A percentile compares a stretch with the other conserved stretches of the same genome.
Conservation (phyloP, 2,329 filamentous ascomycete species). For the Diaporthe sp. region DNA sequence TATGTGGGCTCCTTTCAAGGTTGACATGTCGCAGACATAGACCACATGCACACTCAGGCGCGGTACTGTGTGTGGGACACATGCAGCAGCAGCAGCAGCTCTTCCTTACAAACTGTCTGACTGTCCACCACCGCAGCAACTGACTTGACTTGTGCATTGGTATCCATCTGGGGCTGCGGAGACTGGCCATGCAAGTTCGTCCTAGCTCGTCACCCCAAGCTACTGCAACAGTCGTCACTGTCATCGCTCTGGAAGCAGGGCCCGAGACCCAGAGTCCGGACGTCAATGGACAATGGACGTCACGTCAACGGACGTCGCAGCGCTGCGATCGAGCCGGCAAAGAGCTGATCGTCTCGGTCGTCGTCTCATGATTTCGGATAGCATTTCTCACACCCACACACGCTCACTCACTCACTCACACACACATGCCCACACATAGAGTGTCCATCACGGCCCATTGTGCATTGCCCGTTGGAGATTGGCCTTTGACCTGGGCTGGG, state of each 20-base stretch:
- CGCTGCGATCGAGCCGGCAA: conserved; percentile 8
- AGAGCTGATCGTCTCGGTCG: conserved; percentile 23
- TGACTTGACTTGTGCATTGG: conserved; percentile 22
- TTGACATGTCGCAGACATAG: conserved; percentile 27
- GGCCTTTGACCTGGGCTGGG: not conserved
- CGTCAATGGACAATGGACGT: not conserved
- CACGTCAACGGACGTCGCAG: not conserved
- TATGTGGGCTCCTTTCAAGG: conserved; percentile 14
- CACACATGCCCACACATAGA: not conserved
- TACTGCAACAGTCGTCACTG: conserved; percentile 29
- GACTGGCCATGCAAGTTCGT: conserved; percentile 31
- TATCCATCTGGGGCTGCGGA: conserved; percentile 26
- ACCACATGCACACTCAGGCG: not conserved
- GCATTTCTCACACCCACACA: conserved; percentile 1
- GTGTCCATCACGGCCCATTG: not conserved
- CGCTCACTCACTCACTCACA: too few species aligned
- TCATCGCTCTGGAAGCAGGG: conserved; percentile 26
- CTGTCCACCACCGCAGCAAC: not conserved
- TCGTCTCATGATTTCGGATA: conserved; percentile 23
- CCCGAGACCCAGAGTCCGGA: conserved; percentile 23
- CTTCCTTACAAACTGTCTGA: not conserved
- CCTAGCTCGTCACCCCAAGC: conserved; percentile 27
- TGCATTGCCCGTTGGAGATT: conserved; percentile 3
- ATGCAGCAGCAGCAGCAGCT: not conserved
- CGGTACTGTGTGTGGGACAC: too few species aligned